A percentile compares a stretch with the other conserved stretches of the same genome.
Evolutionary conservation across 2,329 filamentous ascomycete genomes (phyloP).

Genomic region (Cladosporium colombiae): DNA sequence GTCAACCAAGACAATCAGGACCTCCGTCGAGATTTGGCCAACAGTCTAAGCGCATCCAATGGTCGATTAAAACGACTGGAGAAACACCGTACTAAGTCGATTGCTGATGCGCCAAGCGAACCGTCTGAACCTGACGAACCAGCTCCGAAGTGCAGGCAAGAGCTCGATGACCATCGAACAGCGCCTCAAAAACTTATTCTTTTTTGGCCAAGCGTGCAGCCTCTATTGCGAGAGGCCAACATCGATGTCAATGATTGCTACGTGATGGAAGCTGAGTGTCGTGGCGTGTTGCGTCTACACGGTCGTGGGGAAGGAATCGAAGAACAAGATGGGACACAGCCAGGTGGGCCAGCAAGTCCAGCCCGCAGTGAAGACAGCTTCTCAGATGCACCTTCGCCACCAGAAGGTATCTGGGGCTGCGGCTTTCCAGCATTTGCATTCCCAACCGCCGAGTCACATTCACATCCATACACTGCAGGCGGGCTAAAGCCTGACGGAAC

Average conservation of each 20-base stretch:
- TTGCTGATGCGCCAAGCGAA: constrained; percentile 7
- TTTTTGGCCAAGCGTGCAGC: constrained; percentile 56
- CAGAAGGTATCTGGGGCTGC: constrained; percentile 54
- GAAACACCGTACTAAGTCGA: constrained; percentile 14
- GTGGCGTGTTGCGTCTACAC: constrained; percentile 39
- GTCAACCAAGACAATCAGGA: neutral
- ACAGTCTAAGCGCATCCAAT: constrained; percentile 24
- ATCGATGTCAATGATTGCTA: constrained; percentile 37
- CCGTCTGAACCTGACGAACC: constrained; percentile 35
- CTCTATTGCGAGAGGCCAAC: constrained; percentile 34
- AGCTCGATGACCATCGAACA: constrained; percentile 85
- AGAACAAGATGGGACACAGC: constrained; percentile 36
- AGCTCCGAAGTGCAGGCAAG: constrained; percentile 56
- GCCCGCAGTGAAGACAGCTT: constrained; percentile 41
- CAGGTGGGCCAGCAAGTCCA: constrained; percentile 41
- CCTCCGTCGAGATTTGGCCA: neutral
- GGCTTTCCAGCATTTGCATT: constrained; percentile 27
- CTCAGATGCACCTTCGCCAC: constrained; percentile 41
- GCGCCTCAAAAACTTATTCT: constrained; percentile 78
- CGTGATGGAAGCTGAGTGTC: constrained; percentile 40
- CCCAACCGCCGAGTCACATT: constrained; percentile 35
- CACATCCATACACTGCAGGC: constrained; percentile 42
- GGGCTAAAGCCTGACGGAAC: constrained; percentile 56
- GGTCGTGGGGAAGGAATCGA: constrained; percentile 42
- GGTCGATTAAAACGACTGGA: constrained; percentile 31